Percentiles rank a stretch among this genome's conserved stretches.
phyloP scores from a whole-genome alignment of 257 asterid species.

The Solanum pennellii region DNA sequence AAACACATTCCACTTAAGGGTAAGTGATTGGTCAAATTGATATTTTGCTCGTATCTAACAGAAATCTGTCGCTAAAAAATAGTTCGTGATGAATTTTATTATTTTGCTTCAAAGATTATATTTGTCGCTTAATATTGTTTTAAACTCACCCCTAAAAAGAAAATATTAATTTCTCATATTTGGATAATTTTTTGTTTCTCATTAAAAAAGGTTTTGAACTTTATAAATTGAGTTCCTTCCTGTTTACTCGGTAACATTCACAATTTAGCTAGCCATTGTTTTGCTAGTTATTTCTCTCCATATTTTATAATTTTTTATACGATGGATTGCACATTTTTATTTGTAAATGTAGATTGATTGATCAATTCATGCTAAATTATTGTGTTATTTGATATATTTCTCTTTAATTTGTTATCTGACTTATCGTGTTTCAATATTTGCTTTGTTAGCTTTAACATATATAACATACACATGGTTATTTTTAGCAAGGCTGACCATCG shows the following conservation, averaged over 20 bases:
- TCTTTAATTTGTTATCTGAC: background rate
- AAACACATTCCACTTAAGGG: constrained; percentile 42
- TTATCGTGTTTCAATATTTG: background rate
- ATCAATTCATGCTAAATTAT: background rate
- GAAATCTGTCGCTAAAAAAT: too few species aligned
- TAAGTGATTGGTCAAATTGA: background rate
- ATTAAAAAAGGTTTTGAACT: background rate
- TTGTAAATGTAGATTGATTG: background rate
- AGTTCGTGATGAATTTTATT: background rate
- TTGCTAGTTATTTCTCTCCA: too few species aligned
- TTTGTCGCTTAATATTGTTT: background rate
- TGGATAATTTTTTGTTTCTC: background rate
- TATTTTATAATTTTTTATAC: too few species aligned
- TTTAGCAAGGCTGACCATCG: too few species aligned
- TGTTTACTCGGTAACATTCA: background rate
- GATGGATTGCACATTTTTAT: background rate
- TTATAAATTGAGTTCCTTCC: background rate
- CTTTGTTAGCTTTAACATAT: background rate
- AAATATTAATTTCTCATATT: background rate
- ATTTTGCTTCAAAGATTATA: accelerated
- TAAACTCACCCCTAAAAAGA: background rate
- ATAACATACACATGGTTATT: accelerated
- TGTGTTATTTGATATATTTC: background rate
- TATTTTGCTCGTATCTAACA: too few species aligned
- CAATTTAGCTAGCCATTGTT: background rate